Base-by-base conservation (phyloP, 805 yeast genomes). In the Nakazawaea ernobii region DNA sequence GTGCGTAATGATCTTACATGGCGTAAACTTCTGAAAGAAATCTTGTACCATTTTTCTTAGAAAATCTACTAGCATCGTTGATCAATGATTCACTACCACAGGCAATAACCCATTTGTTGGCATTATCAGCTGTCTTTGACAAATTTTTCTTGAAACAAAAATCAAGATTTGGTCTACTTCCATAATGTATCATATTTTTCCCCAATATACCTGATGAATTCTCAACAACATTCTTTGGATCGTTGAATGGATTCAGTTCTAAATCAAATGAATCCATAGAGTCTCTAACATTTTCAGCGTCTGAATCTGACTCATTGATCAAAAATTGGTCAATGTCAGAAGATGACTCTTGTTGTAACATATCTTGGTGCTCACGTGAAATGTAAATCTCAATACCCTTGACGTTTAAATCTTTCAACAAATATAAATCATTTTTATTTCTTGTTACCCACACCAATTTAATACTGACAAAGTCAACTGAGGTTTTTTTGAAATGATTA, bases 21-120 rank as follows among this genome's bases (percentile, higher is more conserved):
- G 67, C 54, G 51, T 73, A 79, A 2, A 63, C 61, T 53, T 80
- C 86, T 15, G 70, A 62, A 42, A 69, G 67, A 43, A 65, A 69
- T 29, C 69, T 62, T 15, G 73, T 65, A 4, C 64, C 61, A 27
- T 67, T 59, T 0, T 49, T 48, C 1, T 53, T 57, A 0, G 79
- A 72, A 65, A 77, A 65, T 2, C 15, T 43, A 32, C 59, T 51
- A 26, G 75, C 72, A 10, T 73, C 75, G 1, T 47, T 42, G 36
- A 75, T 69, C 51, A 82, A 59, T 0, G 69, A 51, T 1, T 58
- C 55, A 1, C 84, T 84, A 1, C 88, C 88, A 63, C 87, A 81
- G 1, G 81, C 72, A 14, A 81, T 60, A 0, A 80, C 57, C 80
- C 83, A 80, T 46, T 68, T 71, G 47, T 72, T 66, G 15, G 65